Evolutionary conservation across 1,284 basidiomycete species (phyloP).

Genomic region (Apiotrichum mycotoxinovorans): DNA sequence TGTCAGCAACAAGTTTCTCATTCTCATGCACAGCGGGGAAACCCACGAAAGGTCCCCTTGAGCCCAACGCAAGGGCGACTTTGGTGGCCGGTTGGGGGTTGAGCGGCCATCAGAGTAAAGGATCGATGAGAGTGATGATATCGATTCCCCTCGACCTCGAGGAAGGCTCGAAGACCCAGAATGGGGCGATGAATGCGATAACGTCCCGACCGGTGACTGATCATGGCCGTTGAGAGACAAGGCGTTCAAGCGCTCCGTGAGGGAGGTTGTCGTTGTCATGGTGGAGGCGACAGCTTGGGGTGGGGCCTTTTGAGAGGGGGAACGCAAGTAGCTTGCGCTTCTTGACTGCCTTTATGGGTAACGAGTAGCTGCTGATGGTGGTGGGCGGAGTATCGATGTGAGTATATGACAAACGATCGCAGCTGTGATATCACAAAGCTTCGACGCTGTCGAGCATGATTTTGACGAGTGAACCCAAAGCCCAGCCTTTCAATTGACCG

Average conservation of each 20-base stretch:
- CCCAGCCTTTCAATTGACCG: no score
- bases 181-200: neutral
- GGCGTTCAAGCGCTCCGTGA: slow-evolving; percentile 2
- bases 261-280: neutral
- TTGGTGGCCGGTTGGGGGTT: slow-evolving; percentile 8
- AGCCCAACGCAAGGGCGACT: slow-evolving; percentile 11
- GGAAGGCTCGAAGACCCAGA: neutral
- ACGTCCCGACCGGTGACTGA: neutral
- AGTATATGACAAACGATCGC: no score
- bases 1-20: neutral
- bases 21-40: neutral
- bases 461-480: no score
- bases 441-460: no score
- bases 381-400: no score
- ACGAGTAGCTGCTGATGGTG: no score
- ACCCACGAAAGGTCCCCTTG: slow-evolving; percentile 11
- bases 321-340: neutral
- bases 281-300: neutral
- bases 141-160: neutral
- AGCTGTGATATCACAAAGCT: no score
- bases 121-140: slow-evolving; percentile 11
- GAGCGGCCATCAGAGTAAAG: slow-evolving; percentile 11
- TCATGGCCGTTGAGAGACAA: neutral
- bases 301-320: neutral
- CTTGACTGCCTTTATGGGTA: neutral